These are phyloP conservation scores for Botryotinia narcissicola DNA, from an alignment of 2,329 filamentous ascomycete genomes.

Conservation along the genomic window DNA sequence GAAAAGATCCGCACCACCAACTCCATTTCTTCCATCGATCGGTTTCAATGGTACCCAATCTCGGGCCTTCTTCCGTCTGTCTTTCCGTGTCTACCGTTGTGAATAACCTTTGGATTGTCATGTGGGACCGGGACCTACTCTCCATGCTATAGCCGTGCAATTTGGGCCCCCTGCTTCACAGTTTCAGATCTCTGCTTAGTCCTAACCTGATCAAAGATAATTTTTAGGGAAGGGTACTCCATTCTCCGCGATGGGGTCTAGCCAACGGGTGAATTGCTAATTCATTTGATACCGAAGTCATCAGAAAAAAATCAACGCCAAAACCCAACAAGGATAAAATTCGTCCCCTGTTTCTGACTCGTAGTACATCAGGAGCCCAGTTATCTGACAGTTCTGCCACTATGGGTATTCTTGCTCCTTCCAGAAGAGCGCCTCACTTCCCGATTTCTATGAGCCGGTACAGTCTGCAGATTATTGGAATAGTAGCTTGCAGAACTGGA, in stretches of 20 bases:
- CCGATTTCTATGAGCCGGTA: not conserved
- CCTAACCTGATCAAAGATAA: not conserved
- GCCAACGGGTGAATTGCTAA: not conserved
- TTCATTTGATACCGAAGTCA: not conserved
- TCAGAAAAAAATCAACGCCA: constrained; percentile 6
- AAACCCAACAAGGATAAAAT: not conserved
- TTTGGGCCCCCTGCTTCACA: not conserved
- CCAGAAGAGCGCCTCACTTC: not conserved
- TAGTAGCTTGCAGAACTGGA: not conserved
- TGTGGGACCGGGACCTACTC: not conserved
- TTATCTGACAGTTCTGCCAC: not conserved
- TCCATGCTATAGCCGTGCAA: not conserved
- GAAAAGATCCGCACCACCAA: not conserved
- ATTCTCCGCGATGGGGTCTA: not conserved
- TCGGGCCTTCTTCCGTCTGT: not conserved
- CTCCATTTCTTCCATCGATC: not conserved
- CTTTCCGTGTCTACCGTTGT: not conserved
- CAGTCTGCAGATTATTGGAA: not conserved
- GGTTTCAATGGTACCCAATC: not conserved
- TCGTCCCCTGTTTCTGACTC: not conserved
- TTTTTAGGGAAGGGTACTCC: not conserved
- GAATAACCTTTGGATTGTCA: not conserved
- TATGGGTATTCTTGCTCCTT: not conserved
- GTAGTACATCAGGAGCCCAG: not conserved
- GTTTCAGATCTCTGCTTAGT: not conserved